These are phyloP conservation scores for Radiomyces spectabilis DNA, from an alignment of 192 early-diverging fungal species.

Conservation along the genomic window DNA sequence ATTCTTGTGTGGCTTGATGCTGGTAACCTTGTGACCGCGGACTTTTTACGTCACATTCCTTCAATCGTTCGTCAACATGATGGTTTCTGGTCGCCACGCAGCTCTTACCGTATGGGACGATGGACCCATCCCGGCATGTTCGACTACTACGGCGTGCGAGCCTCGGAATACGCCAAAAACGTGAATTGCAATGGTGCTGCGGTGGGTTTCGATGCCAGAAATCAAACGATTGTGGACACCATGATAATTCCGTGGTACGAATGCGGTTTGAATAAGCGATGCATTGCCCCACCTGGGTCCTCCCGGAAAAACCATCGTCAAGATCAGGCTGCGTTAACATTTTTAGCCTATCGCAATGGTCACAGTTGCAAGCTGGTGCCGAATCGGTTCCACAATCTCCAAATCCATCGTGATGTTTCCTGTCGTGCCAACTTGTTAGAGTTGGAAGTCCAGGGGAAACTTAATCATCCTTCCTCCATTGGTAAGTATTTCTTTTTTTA, in stretches of 20 bases:
- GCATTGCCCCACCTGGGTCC: slow-evolving; percentile 43
- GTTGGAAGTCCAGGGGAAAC: slow-evolving; percentile 3
- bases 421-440: slow-evolving; percentile 14
- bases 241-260: slow-evolving; percentile 37
- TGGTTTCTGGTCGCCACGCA: slow-evolving; percentile 45
- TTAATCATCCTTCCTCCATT: slow-evolving; percentile 16
- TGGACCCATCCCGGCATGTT: slow-evolving; percentile 44
- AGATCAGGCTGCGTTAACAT: slow-evolving; percentile 46
- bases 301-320: slow-evolving; percentile 42
- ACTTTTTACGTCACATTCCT: slow-evolving; percentile 38
- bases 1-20: slow-evolving; percentile 45
- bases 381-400: slow-evolving; percentile 1
- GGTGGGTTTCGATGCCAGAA: slow-evolving; percentile 32
- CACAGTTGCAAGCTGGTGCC: slow-evolving; percentile 19
- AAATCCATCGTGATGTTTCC: slow-evolving; percentile 14
- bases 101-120: slow-evolving; percentile 19
- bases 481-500: background rate
- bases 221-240: slow-evolving; percentile 23
- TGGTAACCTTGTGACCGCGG: slow-evolving; percentile 33
- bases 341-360: slow-evolving; percentile 32
- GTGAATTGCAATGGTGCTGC: slow-evolving; percentile 42
- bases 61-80: slow-evolving; percentile 24
- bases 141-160: slow-evolving; percentile 28
- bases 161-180: slow-evolving; percentile 22
- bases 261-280: slow-evolving; percentile 33